phyloP scores from a whole-genome alignment of 1,284 basidiomycete species.

The Porogramme epimiltina region DNA sequence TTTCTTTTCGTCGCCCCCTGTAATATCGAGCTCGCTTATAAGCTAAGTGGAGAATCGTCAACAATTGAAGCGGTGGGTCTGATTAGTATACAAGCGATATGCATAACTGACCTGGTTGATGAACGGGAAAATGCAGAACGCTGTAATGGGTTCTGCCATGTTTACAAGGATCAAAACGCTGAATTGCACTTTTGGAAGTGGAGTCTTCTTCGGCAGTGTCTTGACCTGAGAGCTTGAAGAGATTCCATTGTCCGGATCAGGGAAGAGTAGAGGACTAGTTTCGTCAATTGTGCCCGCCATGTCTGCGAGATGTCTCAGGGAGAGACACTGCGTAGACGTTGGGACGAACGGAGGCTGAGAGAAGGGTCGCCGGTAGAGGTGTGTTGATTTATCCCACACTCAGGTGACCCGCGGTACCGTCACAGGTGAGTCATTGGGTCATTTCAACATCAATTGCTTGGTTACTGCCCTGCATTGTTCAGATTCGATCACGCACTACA shows the following conservation, averaged over 20 bases:
- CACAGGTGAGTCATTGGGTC: no score
- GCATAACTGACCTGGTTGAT: constrained; percentile 49
- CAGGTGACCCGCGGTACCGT: no score
- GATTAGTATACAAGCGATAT: no score
- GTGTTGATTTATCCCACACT: no score
- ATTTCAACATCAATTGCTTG: no score
- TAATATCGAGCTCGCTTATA: constrained; percentile 45
- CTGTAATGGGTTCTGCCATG: constrained; percentile 53
- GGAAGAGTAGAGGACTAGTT: neutral
- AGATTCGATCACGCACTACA: no score
- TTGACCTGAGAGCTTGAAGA: neutral
- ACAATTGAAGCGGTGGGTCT: no score
- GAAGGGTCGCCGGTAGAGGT: no score
- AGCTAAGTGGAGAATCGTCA: neutral
- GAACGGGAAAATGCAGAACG: constrained; percentile 59
- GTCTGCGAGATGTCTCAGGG: neutral
- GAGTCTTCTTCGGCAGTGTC: constrained; percentile 32
- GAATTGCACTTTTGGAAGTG: constrained; percentile 58
- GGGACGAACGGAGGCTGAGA: no score
- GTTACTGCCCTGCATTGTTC: no score
- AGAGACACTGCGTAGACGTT: no score
- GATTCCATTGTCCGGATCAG: no score
- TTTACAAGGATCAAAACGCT: constrained; percentile 47
- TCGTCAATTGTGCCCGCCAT: neutral
- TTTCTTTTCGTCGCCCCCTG: constrained; percentile 57